Evolutionary conservation across 208 protist genomes (phyloP), one percentile per base, ranked within the genome.

Genomic region (Novymonas esmeraldas): DNA sequence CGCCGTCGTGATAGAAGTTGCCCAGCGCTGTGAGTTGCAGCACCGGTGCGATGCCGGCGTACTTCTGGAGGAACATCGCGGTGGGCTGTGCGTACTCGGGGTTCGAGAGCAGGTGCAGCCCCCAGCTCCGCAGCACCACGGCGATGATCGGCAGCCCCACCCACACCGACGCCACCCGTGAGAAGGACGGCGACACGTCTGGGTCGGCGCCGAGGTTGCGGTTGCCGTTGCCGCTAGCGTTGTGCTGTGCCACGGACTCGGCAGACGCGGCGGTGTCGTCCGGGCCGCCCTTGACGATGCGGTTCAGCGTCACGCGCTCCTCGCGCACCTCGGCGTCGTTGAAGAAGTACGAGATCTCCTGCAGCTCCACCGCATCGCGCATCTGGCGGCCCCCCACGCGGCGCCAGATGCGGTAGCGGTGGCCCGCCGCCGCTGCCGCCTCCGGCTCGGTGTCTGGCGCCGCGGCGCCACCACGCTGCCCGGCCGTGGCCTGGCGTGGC

Each of bases 61-160:
- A 93, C 34, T 75, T 71, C 65, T 93, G 87, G 45, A 95, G 66
- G 52, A 80, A 92, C 54, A 92, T 55, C 11, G 85, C 69, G 42
- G 75, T 82, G 10, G 90, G 90, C 66, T 82, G 77, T 3, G 81
- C 76, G 55, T 78, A 86, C 64, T 93, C 67, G 31, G 81, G 76
- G 66, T 84, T 78, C 31, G 59, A 71, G 28, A 93, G 72, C 22
- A 95, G 77, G 73, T 92, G 86, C 52, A 85, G 52, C 22, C 65
- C 82, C 87, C 90, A 95, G 0, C 70, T 81, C 10, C 73, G 78
- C 49, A 92, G 41, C 28, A 91, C 72, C 4, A 70, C 65, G 11
- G 78, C 51, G 48, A 95, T 91, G 44, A 67, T 65, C 14, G 73
- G 67, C 48, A 93, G 38, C 10, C 62, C 57, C 0, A 84, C 68